Base-by-base conservation (phyloP, 192 early-diverging fungal species). In the Entophlyctis helioformis region DNA sequence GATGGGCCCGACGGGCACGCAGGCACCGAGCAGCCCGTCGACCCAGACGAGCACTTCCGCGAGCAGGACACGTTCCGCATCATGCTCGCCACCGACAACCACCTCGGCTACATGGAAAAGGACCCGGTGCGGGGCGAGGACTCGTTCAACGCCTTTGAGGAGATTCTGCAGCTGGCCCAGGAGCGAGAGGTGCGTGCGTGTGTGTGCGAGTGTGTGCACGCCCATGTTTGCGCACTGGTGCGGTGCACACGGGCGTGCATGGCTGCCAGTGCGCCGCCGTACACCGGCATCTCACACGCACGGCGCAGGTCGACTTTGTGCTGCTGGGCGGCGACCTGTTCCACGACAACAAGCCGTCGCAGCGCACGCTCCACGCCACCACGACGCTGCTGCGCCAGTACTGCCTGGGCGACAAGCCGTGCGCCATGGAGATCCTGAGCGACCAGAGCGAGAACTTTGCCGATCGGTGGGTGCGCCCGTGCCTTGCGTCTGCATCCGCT, bases 311-410 rank as follows among this genome's bases (percentile, higher is more conserved):
- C 4, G 93, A 97, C 65, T 84, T 94, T 67, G 69, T 97, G 5
- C 66, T 97, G 18, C 67, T 97, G 3, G 90, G 89, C 20, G 93
- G 93, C 18, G 93, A 97, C 63, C 73, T 97, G 18, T 97, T 94
- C 63, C 91, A 97, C 63, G 89, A 94, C 46, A 95, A 91, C 67
- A 80, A 80, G 48, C 93, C 93, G 6, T 87, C 89, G 26, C 71
- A 85, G 11, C 76, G 81, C 35, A 70, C 75, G 24, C 53, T 90
- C 44, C 71, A 87, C 57, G 66, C 60, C 21, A 80, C 86, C 0
- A 74, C 88, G 48, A 57, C 64, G 6, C 49, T 95, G 15, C 51
- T 97, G 27, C 63, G 85, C 3, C 39, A 70, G 33, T 72, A 69
- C 51, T 66, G 63, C 41, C 40, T 72, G 46, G 69, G 69, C 11